phyloP scores from a whole-genome alignment of 345 rosid species.

The Brassica juncea region DNA sequence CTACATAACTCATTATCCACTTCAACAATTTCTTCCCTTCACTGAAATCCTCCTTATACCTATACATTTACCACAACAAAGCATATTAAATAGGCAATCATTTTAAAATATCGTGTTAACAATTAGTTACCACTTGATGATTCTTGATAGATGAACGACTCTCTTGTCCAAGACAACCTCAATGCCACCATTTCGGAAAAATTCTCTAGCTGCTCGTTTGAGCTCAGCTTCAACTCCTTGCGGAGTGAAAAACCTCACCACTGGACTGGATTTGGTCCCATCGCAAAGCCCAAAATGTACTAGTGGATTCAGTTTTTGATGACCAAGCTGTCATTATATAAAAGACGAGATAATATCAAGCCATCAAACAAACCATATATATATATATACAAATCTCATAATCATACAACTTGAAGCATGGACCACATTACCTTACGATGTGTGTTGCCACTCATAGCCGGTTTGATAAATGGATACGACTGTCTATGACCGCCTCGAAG shows the following conservation, averaged over 20 bases:
- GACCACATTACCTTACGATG: constrained; percentile 50
- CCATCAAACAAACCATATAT: neutral
- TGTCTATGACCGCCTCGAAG: constrained; percentile 62
- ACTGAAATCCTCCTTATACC: constrained; percentile 74
- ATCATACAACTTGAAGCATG: neutral
- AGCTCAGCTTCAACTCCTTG: constrained; percentile 70
- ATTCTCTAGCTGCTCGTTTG: constrained; percentile 67
- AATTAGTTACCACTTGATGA: constrained; percentile 73
- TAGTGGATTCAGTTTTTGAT: constrained; percentile 63
- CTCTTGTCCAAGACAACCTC: constrained; percentile 64
- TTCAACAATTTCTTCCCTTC: constrained; percentile 65
- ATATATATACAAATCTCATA: neutral
- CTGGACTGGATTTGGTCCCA: constrained; percentile 82
- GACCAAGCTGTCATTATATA: constrained; percentile 49
- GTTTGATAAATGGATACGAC: constrained; percentile 61
- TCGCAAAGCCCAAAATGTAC: constrained; percentile 85
- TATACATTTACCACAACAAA: constrained; percentile 32
- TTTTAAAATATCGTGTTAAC: too few species aligned
- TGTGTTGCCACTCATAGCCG: constrained; percentile 52
- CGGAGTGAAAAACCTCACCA: constrained; percentile 70
- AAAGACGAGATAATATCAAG: neutral
- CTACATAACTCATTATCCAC: constrained; percentile 75
- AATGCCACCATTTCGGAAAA: constrained; percentile 65
- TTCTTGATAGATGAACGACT: constrained; percentile 58
- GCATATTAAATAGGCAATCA: neutral